phyloP scores from a whole-genome alignment of 2,329 filamentous ascomycete species.

The Fusarium sp. region DNA sequence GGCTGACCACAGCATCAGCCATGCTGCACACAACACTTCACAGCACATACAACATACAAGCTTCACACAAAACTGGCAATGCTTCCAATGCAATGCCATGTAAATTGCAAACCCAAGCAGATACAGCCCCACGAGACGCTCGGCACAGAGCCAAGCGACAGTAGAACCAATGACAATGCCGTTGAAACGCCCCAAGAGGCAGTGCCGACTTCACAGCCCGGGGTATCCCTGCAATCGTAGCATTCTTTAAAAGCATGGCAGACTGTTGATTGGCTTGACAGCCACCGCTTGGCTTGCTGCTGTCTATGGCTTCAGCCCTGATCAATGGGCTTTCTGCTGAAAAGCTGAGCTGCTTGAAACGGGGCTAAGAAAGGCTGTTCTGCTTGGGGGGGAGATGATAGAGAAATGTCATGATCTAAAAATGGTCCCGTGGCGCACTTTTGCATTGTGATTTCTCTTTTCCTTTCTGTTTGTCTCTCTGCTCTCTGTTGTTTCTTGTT shows the following conservation, averaged over 20 bases:
- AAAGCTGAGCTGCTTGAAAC: not conserved
- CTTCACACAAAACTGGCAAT: too few relatives aligned
- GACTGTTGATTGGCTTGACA: not conserved
- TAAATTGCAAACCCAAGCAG: too few relatives aligned
- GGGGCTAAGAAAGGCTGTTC: not conserved
- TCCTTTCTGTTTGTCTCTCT: not conserved
- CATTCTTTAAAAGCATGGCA: not conserved
- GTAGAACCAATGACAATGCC: constrained; percentile 1
- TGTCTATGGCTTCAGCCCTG: constrained; percentile 6
- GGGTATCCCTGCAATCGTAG: not conserved
- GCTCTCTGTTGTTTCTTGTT: not conserved
- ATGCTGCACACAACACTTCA: too few relatives aligned
- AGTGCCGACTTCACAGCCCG: constrained; percentile 13
- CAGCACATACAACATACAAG: too few relatives aligned
- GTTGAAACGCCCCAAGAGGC: constrained; percentile 15
- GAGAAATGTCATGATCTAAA: constrained; percentile 5
- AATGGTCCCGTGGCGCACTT: constrained; percentile 3
- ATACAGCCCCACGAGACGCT: too few relatives aligned
- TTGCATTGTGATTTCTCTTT: not conserved
- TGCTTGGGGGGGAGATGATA: not conserved
- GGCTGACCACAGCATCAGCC: too few relatives aligned
- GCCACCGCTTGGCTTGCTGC: constrained; percentile 1
- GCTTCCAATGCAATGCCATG: too few relatives aligned
- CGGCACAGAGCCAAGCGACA: not conserved
- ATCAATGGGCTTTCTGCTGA: not conserved